A percentile compares a stretch with the other conserved stretches of the same genome.
Conservation (phyloP, 805 yeast species). For the Limtongia smithiae region DNA sequence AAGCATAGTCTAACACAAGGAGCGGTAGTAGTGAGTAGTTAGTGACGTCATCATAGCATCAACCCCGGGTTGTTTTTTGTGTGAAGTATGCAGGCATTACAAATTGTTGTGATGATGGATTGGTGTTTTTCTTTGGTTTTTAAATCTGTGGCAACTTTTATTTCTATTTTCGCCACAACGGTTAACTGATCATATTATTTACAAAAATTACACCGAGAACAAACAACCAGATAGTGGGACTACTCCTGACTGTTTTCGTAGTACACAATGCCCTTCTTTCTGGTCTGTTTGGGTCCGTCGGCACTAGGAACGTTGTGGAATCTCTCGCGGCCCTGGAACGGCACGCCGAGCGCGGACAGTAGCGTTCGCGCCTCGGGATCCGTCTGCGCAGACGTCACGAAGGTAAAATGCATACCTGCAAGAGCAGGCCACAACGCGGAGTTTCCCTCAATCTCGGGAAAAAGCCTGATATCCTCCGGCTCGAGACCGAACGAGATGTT, state of each 20-base stretch:
- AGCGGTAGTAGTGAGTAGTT: background rate
- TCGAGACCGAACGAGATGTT: slow-evolving; percentile 80
- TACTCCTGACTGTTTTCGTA: slow-evolving; percentile 12
- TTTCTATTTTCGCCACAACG: background rate
- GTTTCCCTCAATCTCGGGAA: slow-evolving; percentile 91
- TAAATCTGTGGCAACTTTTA: background rate
- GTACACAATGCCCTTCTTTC: slow-evolving; percentile 11
- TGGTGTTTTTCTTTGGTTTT: background rate
- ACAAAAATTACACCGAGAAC: no score
- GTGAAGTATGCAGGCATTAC: no score
- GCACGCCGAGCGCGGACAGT: slow-evolving; percentile 66
- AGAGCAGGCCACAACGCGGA: slow-evolving; percentile 85
- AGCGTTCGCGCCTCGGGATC: slow-evolving; percentile 86
- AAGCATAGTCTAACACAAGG: background rate
- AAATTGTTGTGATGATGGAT: background rate
- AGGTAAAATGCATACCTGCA: slow-evolving; percentile 78
- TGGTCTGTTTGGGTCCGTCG: slow-evolving; percentile 3
- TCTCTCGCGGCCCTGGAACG: slow-evolving; percentile 23
- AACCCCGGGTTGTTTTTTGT: no score
- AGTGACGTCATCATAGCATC: no score
- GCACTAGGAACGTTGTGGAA: slow-evolving; percentile 21
- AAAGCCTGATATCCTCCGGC: slow-evolving; percentile 69
- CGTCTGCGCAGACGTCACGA: slow-evolving; percentile 84
- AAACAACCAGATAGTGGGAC: no score
- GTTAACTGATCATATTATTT: background rate